Evolutionary conservation across 1,284 basidiomycete species (phyloP).

Genomic region (Sphagnurus paluster): DNA sequence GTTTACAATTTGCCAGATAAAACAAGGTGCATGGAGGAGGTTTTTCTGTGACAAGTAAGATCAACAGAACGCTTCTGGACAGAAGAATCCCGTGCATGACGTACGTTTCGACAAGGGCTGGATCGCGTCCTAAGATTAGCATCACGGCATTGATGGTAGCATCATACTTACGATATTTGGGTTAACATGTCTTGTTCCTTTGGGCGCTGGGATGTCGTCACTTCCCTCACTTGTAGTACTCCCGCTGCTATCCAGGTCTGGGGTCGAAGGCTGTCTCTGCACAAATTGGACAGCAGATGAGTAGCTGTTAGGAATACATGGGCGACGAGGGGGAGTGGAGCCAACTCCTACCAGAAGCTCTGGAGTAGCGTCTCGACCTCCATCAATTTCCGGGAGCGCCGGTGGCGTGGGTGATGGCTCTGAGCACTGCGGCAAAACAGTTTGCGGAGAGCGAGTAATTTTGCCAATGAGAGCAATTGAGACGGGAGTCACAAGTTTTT

Average conservation of each 20-base stretch:
- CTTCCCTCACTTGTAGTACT: constrained; percentile 39
- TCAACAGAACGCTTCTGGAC: constrained; percentile 18
- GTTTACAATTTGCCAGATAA: constrained; percentile 58
- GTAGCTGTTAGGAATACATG: constrained; percentile 27
- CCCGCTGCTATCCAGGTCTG: constrained; percentile 35
- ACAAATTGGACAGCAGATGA: constrained; percentile 34
- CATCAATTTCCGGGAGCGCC: constrained; percentile 16
- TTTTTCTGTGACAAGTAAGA: constrained; percentile 41
- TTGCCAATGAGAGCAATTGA: constrained; percentile 10
- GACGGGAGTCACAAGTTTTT: constrained; percentile 39
- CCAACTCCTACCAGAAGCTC: constrained; percentile 23
- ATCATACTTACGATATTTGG: constrained; percentile 49
- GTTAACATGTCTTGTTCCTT: constrained; percentile 42
- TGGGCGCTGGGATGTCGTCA: constrained; percentile 29
- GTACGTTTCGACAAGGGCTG: constrained; percentile 59
- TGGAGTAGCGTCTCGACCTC: constrained; percentile 23
- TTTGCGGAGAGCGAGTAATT: constrained; percentile 14
- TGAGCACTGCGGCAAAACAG: constrained; percentile 4
- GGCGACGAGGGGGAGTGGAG: constrained; percentile 17
- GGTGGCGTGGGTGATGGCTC: constrained; percentile 8
- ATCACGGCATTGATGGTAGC: constrained; percentile 14
- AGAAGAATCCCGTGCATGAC: constrained; percentile 25
- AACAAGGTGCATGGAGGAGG: constrained; percentile 64
- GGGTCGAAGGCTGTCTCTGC: constrained; percentile 31
- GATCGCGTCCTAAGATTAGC: constrained; percentile 16